These are phyloP conservation scores for Zygoascus hellenicus DNA, from an alignment of 1,139 yeast genomes.

Conservation along the genomic window DNA sequence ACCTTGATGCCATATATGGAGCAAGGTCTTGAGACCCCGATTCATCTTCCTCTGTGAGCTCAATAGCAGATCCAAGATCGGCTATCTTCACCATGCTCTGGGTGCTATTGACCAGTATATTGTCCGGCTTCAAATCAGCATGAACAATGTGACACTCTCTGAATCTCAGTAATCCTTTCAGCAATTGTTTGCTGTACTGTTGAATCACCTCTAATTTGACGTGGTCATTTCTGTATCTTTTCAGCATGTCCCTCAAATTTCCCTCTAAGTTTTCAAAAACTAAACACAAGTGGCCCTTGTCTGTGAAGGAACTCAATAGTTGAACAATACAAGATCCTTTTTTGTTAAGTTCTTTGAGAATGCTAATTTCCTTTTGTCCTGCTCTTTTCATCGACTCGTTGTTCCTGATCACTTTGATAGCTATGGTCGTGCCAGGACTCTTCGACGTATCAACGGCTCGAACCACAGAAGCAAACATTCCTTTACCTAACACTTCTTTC, in stretches of 20 bases:
- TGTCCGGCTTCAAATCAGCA: constrained; percentile 87
- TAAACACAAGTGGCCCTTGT: constrained; percentile 78
- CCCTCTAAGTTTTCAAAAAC: constrained; percentile 76
- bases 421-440: constrained; percentile 48
- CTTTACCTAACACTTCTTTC: constrained; percentile 88
- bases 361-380: constrained; percentile 73
- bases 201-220: constrained; percentile 59
- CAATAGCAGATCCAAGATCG: constrained; percentile 83
- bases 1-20: constrained; percentile 81
- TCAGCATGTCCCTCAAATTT: constrained; percentile 77
- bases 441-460: constrained; percentile 23
- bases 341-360: constrained; percentile 61
- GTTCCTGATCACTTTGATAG: constrained; percentile 66
- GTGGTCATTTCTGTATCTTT: constrained; percentile 71
- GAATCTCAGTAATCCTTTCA: constrained; percentile 69
- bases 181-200: constrained; percentile 72
- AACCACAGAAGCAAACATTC: constrained; percentile 44
- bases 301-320: constrained; percentile 72
- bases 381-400: constrained; percentile 45
- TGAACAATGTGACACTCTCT: constrained; percentile 77
- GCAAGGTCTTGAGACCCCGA: constrained; percentile 69
- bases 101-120: constrained; percentile 69
- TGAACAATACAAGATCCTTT: constrained; percentile 66
- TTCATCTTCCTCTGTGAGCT: constrained; percentile 40
- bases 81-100: constrained; percentile 81